A percentile compares a stretch with the other conserved stretches of the same genome.
Conservation (phyloP, 2,329 filamentous ascomycete species). For the Fusarium sp. region DNA sequence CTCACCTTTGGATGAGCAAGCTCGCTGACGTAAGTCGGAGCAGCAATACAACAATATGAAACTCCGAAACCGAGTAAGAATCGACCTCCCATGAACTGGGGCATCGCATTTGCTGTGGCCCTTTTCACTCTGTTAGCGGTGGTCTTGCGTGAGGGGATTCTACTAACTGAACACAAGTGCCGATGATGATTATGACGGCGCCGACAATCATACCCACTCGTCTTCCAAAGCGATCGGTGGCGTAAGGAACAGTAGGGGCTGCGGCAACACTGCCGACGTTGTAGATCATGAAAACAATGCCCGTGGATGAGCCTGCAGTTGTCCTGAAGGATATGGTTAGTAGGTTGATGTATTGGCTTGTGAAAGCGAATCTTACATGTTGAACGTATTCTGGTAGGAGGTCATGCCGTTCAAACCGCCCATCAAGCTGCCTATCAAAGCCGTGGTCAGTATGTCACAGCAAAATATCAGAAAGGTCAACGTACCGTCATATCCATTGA, state of each 20-base stretch:
- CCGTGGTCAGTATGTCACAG: neutral
- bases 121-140: neutral
- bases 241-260: constrained; percentile 56
- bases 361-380: constrained; percentile 11
- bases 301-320: constrained; percentile 36
- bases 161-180: constrained; percentile 55
- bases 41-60: constrained; percentile 56
- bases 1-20: constrained; percentile 62
- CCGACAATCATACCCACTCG: constrained; percentile 59
- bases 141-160: fast-evolving
- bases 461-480: fast-evolving
- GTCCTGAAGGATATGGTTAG: constrained; percentile 4
- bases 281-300: constrained; percentile 59
- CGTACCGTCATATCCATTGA: constrained; percentile 49
- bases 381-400: constrained; percentile 43
- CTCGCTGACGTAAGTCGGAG: constrained; percentile 60
- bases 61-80: constrained; percentile 69
- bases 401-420: constrained; percentile 47
- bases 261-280: constrained; percentile 60
- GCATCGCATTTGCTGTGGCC: constrained; percentile 50
- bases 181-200: constrained; percentile 57
- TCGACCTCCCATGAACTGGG: constrained; percentile 62
- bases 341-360: neutral
- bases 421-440: constrained; percentile 36
- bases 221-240: constrained; percentile 58